Conservation (phyloP, 2,329 filamentous ascomycete species). For the Chaetomium strumarium region DNA sequence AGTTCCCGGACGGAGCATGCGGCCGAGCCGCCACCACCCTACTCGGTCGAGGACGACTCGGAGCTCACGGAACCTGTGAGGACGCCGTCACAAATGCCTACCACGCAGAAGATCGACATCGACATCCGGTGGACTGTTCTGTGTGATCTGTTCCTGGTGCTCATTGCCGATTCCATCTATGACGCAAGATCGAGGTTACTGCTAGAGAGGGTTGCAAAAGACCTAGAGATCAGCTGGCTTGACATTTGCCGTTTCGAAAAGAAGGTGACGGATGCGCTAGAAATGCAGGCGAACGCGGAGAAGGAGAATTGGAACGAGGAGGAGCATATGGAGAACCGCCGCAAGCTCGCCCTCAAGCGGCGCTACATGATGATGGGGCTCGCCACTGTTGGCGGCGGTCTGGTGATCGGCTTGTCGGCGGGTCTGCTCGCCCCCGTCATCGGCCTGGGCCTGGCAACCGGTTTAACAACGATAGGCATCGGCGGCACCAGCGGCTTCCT, state of each 20-base stretch:
- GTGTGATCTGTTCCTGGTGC: conserved; percentile 87
- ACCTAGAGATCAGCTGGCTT: conserved; percentile 77
- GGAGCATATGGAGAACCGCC: conserved; percentile 80
- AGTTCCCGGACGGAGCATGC: conserved; percentile 38
- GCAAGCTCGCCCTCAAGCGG: conserved; percentile 73
- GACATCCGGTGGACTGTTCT: conserved; percentile 95
- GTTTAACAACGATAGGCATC: conserved; percentile 91
- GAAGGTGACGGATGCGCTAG: conserved; percentile 88
- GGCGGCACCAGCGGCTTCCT: conserved; percentile 84
- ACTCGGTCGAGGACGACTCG: conserved; percentile 60
- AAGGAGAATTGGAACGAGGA: conserved; percentile 98
- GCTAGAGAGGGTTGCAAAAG: conserved; percentile 74
- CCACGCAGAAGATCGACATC: conserved; percentile 81
- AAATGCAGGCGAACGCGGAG: conserved; percentile 92
- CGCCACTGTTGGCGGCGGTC: conserved; percentile 87
- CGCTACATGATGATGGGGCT: conserved; percentile 94
- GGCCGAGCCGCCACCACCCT: conserved; percentile 51
- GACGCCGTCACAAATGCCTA: conserved; percentile 75
- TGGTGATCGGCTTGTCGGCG: conserved; percentile 92
- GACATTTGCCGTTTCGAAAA: conserved; percentile 98
- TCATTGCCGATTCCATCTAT: conserved; percentile 95
- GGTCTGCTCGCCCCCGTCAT: conserved; percentile 90
- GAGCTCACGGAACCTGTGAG: conserved; percentile 75
- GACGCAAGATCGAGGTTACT: conserved; percentile 81
- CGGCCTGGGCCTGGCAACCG: conserved; percentile 85